Evolutionary conservation across 352 stramenopile genomes (phyloP), one percentile per base, ranked within the genome.

Genomic region (Phytophthora tentaculata): DNA sequence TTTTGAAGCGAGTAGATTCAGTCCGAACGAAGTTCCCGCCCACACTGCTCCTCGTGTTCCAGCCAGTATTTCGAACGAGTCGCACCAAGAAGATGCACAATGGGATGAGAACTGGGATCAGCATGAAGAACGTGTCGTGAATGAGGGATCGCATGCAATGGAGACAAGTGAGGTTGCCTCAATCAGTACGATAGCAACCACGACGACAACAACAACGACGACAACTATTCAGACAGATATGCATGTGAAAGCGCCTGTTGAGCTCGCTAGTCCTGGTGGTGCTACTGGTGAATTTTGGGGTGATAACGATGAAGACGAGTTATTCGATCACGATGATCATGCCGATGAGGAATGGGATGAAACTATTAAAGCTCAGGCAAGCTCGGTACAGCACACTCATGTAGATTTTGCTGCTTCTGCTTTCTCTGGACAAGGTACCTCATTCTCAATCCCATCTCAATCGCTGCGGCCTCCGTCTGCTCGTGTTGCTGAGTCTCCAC

Each of bases 311-410:
- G 83, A 90, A 61, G 72, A 83, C 16, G 78, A 66, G 12, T 69
- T 93, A 12, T 91, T 91, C 50, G 75, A 85, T 64, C 71, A 90
- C 26, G 81, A 90, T 19, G 80, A 85, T 39, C 50, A 89, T 58
- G 71, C 68, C 32, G 53, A 77, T 20, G 79, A 86, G 37, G 61
- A 79, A 1, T 77, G 74, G 63, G 55, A 82, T 43, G 69, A 79
- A 29, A 71, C 74, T 41, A 60, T 73, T 10, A 71, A 71, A 39
- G 61, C 48, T 24, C 51, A 71, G 20, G 35, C 59, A 26, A 51
- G 24, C 2, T 44, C 50, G 9, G 24, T 57, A 10, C 3, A 32
- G 28, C 28, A 32, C 28, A 8, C 9, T 5, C 28, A 32, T 32
- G 28, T 5, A 32, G 28, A 32, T 5, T 32, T 22, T 26, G 23